These are phyloP conservation scores for Pseudocercospora cruenta DNA, from an alignment of 2,329 filamentous ascomycete species.

Conservation along the genomic window DNA sequence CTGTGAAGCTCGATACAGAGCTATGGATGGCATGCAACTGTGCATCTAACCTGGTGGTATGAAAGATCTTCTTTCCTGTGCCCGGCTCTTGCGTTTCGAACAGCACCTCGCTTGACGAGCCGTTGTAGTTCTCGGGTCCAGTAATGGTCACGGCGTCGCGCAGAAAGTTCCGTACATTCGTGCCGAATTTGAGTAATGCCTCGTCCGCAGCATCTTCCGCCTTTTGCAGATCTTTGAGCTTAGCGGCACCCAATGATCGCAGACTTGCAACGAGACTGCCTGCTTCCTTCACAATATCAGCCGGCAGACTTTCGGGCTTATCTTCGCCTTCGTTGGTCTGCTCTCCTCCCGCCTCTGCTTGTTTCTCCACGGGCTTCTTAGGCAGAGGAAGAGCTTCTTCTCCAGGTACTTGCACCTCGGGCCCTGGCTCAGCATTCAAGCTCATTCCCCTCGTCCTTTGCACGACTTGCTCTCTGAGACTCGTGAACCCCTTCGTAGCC, in stretches of 20 bases:
- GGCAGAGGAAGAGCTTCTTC: constrained; percentile 35
- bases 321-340: constrained; percentile 25
- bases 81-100: constrained; percentile 93
- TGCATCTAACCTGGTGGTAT: constrained; percentile 91
- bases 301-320: constrained; percentile 50
- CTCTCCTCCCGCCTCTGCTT: constrained; percentile 11
- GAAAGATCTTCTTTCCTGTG: constrained; percentile 86
- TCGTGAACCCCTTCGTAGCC: constrained; percentile 78
- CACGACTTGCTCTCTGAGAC: constrained; percentile 54
- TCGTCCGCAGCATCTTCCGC: constrained; percentile 97
- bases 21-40: constrained; percentile 96
- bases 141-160: constrained; percentile 88
- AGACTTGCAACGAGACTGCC: constrained; percentile 75
- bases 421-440: constrained; percentile 27
- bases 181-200: constrained; percentile 86
- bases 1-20: constrained; percentile 76
- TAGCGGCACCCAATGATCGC: constrained; percentile 42
- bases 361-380: constrained; percentile 10
- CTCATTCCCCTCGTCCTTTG: constrained; percentile 35
- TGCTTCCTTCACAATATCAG: constrained; percentile 58
- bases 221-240: constrained; percentile 83
- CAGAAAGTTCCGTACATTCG: constrained; percentile 86
- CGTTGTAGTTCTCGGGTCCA: constrained; percentile 57
- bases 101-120: constrained; percentile 66
- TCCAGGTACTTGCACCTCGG: constrained; percentile 29